Percentiles rank a stretch among this genome's conserved stretches.
These are phyloP conservation scores for Datura wrightii DNA, from an alignment of 257 asterid genomes.

Conservation along the genomic window DNA sequence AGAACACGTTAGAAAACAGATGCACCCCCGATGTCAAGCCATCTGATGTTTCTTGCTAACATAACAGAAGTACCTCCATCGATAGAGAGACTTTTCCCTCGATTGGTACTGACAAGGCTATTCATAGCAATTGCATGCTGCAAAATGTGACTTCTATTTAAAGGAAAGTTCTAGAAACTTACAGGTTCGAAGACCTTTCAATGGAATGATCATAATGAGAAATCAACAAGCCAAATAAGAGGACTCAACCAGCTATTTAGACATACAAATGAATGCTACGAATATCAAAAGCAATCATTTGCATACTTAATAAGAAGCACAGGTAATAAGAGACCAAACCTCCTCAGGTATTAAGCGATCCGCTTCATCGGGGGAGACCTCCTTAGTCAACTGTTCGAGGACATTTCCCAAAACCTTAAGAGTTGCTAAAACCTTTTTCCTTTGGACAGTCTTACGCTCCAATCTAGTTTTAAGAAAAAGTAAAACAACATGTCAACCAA, in stretches of 20 bases:
- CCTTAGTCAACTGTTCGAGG: constrained; percentile 80
- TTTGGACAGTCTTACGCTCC: constrained; percentile 86
- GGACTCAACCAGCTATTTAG: background rate
- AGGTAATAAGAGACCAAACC: constrained; percentile 48
- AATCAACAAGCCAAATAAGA: constrained; percentile 7
- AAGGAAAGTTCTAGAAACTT: constrained; percentile 5
- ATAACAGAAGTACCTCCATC: constrained; percentile 17
- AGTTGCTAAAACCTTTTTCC: constrained; percentile 90
- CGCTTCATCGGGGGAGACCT: constrained; percentile 95
- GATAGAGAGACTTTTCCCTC: background rate
- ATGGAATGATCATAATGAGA: background rate
- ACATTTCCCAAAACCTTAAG: constrained; percentile 90
- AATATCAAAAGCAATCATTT: constrained; percentile 22
- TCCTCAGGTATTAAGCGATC: constrained; percentile 84
- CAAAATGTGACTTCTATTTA: constrained; percentile 22
- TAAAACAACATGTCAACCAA: constrained; percentile 20
- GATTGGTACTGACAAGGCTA: background rate
- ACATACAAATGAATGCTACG: background rate
- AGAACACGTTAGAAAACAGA: background rate
- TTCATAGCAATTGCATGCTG: constrained; percentile 12
- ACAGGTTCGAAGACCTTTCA: background rate
- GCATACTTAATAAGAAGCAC: constrained; percentile 22
- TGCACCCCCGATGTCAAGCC: background rate
- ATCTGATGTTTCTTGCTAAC: background rate
- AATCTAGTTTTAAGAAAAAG: constrained; percentile 53